Evolutionary conservation across 352 stramenopile species (phyloP).

Genomic region (Thalassiosira delicatula): DNA sequence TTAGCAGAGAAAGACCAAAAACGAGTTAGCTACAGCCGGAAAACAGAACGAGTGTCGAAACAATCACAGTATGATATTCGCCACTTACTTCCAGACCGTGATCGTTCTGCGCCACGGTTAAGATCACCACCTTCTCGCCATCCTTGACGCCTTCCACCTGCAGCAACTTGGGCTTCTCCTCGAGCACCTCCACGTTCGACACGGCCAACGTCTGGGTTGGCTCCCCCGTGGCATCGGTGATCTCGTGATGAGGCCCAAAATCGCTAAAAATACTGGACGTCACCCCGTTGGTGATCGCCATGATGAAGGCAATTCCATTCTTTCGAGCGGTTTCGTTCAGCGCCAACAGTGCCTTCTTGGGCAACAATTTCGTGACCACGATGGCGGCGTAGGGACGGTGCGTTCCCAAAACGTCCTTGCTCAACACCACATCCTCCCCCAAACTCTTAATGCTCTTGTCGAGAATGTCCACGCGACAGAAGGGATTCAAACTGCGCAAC

Average conservation of each 20-base stretch:
- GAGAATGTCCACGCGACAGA: constrained; percentile 88
- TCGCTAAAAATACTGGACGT: constrained; percentile 97
- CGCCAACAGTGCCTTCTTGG: constrained; percentile 68
- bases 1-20: too few species aligned
- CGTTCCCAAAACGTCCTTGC: constrained; percentile 64
- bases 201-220: constrained; percentile 92
- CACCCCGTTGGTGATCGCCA: constrained; percentile 90
- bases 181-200: constrained; percentile 86
- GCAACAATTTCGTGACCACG: constrained; percentile 77
- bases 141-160: constrained; percentile 60
- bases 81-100: constrained; percentile 75
- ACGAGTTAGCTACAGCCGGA: too few species aligned
- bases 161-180: constrained; percentile 54
- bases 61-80: too few species aligned
- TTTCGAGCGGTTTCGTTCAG: constrained; percentile 79
- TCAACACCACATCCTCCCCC: constrained; percentile 53
- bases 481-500: constrained; percentile 96
- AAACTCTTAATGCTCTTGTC: constrained; percentile 53
- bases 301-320: constrained; percentile 87
- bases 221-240: constrained; percentile 93
- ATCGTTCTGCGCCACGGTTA: constrained; percentile 70
- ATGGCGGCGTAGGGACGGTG: too few species aligned
- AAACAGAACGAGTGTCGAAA: too few species aligned
- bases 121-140: constrained; percentile 60
- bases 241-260: constrained; percentile 94